Evolutionary conservation across 495 filamentous ascomycete species (phyloP).

Genomic region (Xylaria telfairii): DNA sequence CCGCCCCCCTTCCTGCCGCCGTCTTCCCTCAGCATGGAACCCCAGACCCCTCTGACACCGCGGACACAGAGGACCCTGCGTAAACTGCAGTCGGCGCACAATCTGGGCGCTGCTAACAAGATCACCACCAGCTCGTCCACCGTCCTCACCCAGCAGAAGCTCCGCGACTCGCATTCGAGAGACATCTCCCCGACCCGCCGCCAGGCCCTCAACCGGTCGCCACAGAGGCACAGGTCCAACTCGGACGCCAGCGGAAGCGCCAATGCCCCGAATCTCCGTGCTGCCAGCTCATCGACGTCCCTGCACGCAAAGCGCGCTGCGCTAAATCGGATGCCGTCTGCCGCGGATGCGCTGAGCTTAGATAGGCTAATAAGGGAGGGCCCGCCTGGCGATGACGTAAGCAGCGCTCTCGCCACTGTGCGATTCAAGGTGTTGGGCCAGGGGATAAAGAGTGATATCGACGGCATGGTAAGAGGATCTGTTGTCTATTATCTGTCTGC

Average conservation of each 20-base stretch:
- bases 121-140: slow-evolving; percentile 46
- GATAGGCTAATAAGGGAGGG: slow-evolving; percentile 74
- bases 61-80: slow-evolving; percentile 57
- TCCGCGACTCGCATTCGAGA: slow-evolving; percentile 39
- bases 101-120: slow-evolving; percentile 49
- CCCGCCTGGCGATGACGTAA: slow-evolving; percentile 70
- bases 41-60: slow-evolving; percentile 50
- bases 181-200: slow-evolving; percentile 36
- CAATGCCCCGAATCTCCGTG: slow-evolving; percentile 39
- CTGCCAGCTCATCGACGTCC: slow-evolving; percentile 32
- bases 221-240: slow-evolving; percentile 71
- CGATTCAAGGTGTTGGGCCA: slow-evolving; percentile 78
- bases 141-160: slow-evolving; percentile 61
- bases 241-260: slow-evolving; percentile 61
- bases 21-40: slow-evolving; percentile 32
- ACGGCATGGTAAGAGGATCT: slow-evolving; percentile 80
- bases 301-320: slow-evolving; percentile 54
- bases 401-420: slow-evolving; percentile 71
- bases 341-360: slow-evolving; percentile 66
- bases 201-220: slow-evolving; percentile 49
- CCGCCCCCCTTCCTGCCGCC: slow-evolving; percentile 35
- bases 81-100: slow-evolving; percentile 63
- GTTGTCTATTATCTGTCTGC: slow-evolving; percentile 1
- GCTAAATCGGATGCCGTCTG: slow-evolving; percentile 60
- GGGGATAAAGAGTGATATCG: slow-evolving; percentile 79